Conservation (phyloP, 345 rosid genomes). For the Citrus australasica region DNA sequence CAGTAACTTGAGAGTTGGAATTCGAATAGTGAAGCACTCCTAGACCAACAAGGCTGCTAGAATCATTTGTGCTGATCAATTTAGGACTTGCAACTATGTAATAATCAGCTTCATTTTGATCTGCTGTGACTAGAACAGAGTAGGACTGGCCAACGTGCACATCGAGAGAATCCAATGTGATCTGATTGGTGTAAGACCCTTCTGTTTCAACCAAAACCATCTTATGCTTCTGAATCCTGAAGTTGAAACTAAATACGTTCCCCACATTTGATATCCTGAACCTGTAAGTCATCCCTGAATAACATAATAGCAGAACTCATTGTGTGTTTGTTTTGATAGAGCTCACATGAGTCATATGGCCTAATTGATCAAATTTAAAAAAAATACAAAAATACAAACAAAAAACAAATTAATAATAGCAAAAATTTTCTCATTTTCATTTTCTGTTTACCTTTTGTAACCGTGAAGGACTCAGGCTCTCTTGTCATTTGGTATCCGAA, state of each 20-base stretch:
- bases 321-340: neutral
- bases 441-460: slow-evolving; percentile 37
- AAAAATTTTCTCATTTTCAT: neutral
- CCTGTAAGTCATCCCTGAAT: slow-evolving; percentile 38
- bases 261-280: slow-evolving; percentile 50
- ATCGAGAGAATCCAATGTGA: slow-evolving; percentile 28
- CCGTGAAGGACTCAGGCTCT: slow-evolving; percentile 36
- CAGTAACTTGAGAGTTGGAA: slow-evolving; percentile 16
- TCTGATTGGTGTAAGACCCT: slow-evolving; percentile 45
- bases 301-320: neutral
- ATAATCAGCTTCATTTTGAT: slow-evolving; percentile 35
- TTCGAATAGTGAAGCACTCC: slow-evolving; percentile 38
- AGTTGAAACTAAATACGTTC: slow-evolving; percentile 26
- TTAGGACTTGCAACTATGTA: slow-evolving; percentile 44
- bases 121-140: slow-evolving; percentile 40
- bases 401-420: neutral
- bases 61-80: slow-evolving; percentile 9
- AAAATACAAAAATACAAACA: too few species aligned
- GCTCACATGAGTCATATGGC: neutral
- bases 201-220: slow-evolving; percentile 50
- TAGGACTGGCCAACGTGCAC: slow-evolving; percentile 51
- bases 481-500: slow-evolving; percentile 18
- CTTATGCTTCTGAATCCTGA: slow-evolving; percentile 40
- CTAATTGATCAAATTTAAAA: neutral
- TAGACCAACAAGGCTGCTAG: slow-evolving; percentile 20